Conservation (phyloP, 129 eudicot species). For the Centrapalus pauciflorus region DNA sequence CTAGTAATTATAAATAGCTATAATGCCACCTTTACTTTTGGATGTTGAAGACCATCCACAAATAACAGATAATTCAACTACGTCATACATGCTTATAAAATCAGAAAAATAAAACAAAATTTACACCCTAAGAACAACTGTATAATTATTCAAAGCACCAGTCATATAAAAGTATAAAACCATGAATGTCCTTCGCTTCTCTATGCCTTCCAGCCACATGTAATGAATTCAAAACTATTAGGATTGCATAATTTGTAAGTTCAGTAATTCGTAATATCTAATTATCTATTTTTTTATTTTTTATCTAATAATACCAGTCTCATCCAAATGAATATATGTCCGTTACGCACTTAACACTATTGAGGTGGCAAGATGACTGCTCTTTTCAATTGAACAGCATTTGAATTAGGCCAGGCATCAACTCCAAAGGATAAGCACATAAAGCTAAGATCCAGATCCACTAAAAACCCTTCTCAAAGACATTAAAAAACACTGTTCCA, state of each 20-base stretch:
- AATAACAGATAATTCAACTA: too few species aligned
- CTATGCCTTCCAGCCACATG: background rate
- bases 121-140: background rate
- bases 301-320: background rate
- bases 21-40: slow-evolving; percentile 1
- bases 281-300: background rate
- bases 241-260: background rate
- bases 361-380: background rate
- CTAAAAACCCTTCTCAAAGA: background rate
- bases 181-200: background rate
- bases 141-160: background rate
- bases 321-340: background rate
- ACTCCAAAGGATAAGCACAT: background rate
- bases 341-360: background rate
- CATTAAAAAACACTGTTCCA: background rate
- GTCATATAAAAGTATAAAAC: background rate
- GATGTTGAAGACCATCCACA: slow-evolving; percentile 22
- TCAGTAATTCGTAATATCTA: too few species aligned
- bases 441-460: too few species aligned
- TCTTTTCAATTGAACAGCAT: background rate
- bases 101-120: background rate
- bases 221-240: background rate
- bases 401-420: background rate
- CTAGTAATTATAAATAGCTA: slow-evolving; percentile 1
- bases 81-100: background rate